phyloP scores from a whole-genome alignment of 2,329 filamentous ascomycete species.

The Diaporthe sp. region DNA sequence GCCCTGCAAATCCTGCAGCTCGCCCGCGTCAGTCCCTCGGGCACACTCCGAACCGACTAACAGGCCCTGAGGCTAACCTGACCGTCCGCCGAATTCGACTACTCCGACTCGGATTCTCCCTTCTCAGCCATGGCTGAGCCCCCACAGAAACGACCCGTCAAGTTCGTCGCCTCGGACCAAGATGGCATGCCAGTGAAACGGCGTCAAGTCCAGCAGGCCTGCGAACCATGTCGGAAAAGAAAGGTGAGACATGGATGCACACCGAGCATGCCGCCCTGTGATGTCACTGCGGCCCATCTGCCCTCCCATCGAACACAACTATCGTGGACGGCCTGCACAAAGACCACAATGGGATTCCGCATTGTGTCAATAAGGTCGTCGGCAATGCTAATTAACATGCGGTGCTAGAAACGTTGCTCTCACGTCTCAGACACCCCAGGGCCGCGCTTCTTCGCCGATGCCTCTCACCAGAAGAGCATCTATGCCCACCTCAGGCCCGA shows the following conservation, averaged over 20 bases:
- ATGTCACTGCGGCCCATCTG: not conserved
- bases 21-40: conserved; percentile 4
- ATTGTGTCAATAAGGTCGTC: not conserved
- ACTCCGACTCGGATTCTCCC: conserved; percentile 19
- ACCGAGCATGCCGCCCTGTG: not conserved
- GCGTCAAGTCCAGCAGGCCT: conserved; percentile 72
- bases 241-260: conserved; percentile 57
- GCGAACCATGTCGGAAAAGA: conserved; percentile 66
- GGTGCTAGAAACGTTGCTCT: conserved; percentile 45
- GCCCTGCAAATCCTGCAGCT: conserved; percentile 4
- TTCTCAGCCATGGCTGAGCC: conserved; percentile 32
- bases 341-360: not conserved
- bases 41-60: conserved; percentile 14
- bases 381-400: not conserved
- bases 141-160: conserved; percentile 54
- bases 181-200: conserved; percentile 70
- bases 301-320: conserved; percentile 39
- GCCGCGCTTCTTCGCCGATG: conserved; percentile 17
- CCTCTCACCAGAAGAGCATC: conserved; percentile 12
- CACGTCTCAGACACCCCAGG: conserved; percentile 46
- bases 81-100: conserved; percentile 4
- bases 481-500: conserved; percentile 14
- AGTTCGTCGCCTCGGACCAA: conserved; percentile 70
- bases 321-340: not conserved
- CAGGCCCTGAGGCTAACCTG: not conserved